Conservation (phyloP, 768 basidiomycete genomes). For the Panus rudis region DNA sequence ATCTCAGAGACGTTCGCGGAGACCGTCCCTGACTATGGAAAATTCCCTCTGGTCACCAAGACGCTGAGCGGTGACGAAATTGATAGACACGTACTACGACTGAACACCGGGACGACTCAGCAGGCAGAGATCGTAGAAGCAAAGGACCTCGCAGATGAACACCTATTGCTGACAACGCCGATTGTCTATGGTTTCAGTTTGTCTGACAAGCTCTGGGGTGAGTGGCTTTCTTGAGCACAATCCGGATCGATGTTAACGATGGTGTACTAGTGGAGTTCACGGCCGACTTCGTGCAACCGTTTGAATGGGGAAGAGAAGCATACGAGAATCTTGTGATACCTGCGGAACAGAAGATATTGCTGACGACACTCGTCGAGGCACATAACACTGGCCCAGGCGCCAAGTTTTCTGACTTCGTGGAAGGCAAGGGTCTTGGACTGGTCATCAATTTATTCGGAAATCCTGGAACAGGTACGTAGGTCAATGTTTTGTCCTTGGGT, state of each 20-base stretch:
- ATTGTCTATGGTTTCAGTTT: conserved; percentile 60
- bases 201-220: conserved; percentile 52
- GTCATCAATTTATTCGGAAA: conserved; percentile 28
- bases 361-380: conserved; percentile 24
- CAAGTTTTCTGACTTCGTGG: conserved; percentile 28
- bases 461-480: conserved; percentile 21
- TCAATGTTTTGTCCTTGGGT: background rate
- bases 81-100: conserved; percentile 17
- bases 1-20: conserved; percentile 21
- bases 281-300: conserved; percentile 43
- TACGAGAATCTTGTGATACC: conserved; percentile 27
- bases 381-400: conserved; percentile 15
- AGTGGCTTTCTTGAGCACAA: conserved; percentile 18
- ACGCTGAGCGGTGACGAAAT: conserved; percentile 19
- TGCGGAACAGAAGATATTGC: conserved; percentile 20
- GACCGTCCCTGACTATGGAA: conserved; percentile 20
- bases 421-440: conserved; percentile 30
- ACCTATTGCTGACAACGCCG: conserved; percentile 48
- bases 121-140: background rate
- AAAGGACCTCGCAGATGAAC: conserved; percentile 39
- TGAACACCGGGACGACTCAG: background rate
- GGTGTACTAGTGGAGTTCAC: conserved; percentile 48
- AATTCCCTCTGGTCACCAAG: conserved; percentile 17
- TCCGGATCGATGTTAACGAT: background rate
- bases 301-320: conserved; percentile 31